These are phyloP conservation scores for Penicillium steckii DNA, from an alignment of 495 filamentous ascomycete species.

Conservation along the genomic window DNA sequence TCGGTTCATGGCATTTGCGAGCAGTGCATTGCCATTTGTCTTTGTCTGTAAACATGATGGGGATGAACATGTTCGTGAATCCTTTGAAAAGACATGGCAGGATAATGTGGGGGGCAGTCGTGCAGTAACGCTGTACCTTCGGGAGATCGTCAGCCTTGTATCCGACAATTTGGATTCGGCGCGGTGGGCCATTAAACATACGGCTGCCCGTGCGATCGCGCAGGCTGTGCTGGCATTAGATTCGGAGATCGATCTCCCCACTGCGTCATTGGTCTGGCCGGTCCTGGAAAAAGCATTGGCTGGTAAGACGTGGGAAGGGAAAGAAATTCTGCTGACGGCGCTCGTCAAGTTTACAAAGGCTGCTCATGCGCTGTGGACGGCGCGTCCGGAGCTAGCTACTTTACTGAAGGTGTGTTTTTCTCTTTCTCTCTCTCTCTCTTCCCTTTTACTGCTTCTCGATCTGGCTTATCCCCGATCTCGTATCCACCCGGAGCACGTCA, in stretches of 20 bases:
- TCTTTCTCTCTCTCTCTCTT: constrained; percentile 3
- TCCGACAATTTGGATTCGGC: constrained; percentile 67
- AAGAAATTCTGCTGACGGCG: constrained; percentile 85
- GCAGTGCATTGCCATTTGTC: constrained; percentile 75
- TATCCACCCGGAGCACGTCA: too few species aligned
- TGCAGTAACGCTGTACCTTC: constrained; percentile 76
- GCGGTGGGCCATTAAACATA: constrained; percentile 88
- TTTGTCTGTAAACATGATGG: constrained; percentile 86
- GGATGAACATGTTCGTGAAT: constrained; percentile 69
- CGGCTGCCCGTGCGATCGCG: constrained; percentile 75
- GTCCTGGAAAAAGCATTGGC: constrained; percentile 73
- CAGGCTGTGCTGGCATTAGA: constrained; percentile 65
- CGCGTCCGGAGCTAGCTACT: constrained; percentile 43
- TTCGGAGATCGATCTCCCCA: constrained; percentile 51
- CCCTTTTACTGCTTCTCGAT: neutral
- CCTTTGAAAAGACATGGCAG: constrained; percentile 80
- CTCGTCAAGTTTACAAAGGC: constrained; percentile 73
- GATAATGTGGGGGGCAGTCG: constrained; percentile 85
- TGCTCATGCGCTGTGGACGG: constrained; percentile 56
- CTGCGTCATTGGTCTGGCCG: constrained; percentile 72
- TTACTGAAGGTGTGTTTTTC: constrained; percentile 52
- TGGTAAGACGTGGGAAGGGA: constrained; percentile 91
- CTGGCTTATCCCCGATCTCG: too few species aligned
- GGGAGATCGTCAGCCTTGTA: constrained; percentile 73
- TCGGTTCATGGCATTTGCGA: constrained; percentile 74